phyloP scores from a whole-genome alignment of 2,329 filamentous ascomycete species.

The Thermoascus crustaceus region DNA sequence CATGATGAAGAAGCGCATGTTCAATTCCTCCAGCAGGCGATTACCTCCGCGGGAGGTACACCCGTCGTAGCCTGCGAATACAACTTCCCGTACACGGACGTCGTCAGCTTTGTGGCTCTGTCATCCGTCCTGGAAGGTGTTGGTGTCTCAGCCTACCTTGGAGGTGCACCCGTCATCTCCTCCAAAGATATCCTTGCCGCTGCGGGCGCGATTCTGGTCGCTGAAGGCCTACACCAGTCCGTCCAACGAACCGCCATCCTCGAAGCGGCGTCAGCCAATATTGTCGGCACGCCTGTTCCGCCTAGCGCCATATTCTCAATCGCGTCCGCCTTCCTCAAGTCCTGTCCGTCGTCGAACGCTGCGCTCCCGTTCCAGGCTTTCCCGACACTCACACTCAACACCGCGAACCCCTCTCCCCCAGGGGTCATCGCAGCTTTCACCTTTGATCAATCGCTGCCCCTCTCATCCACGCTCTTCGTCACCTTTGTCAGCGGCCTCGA shows the following conservation, averaged over 20 bases:
- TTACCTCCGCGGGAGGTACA: conserved; percentile 39
- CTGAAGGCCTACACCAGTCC: conserved; percentile 57
- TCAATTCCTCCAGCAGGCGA: conserved; percentile 43
- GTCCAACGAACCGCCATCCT: conserved; percentile 48
- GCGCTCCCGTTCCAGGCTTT: conserved; percentile 54
- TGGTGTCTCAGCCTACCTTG: conserved; percentile 53
- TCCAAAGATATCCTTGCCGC: conserved; percentile 52
- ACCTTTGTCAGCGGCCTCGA: conserved; percentile 19
- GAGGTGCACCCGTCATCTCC: conserved; percentile 51
- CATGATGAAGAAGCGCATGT: conserved; percentile 54
- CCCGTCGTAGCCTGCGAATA: conserved; percentile 51
- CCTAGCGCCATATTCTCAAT: conserved; percentile 56
- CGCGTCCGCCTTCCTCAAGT: conserved; percentile 54
- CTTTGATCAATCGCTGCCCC: conserved; percentile 4
- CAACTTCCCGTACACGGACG: conserved; percentile 44
- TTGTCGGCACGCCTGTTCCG: conserved; percentile 53
- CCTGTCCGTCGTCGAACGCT: conserved; percentile 49
- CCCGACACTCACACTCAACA: conserved; percentile 35
- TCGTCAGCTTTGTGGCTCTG: conserved; percentile 44
- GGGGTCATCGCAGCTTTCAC: conserved; percentile 11
- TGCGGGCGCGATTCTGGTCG: conserved; percentile 55
- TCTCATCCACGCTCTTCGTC: conserved; percentile 12
- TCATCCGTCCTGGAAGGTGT: conserved; percentile 50
- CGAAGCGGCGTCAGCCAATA: conserved; percentile 48
- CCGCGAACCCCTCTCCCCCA: conserved; percentile 11